Evolutionary conservation across 1,284 basidiomycete genomes (phyloP).

Genomic region (Termitomyces sp.): DNA sequence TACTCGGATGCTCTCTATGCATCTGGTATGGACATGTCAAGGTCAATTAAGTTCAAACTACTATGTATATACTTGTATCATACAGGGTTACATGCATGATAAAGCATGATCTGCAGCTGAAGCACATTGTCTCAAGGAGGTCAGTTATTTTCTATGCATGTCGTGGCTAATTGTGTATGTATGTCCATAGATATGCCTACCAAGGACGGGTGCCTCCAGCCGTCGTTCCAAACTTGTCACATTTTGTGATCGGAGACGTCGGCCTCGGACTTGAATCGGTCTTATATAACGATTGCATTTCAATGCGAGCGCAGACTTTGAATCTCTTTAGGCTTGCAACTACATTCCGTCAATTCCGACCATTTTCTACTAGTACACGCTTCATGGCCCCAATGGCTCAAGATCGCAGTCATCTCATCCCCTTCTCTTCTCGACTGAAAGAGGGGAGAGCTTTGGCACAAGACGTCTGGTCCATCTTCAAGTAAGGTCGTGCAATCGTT

Average conservation of each 20-base stretch:
- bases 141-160: neutral
- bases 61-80: neutral
- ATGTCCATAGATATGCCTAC: neutral
- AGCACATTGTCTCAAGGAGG: neutral
- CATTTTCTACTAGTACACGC: constrained; percentile 4
- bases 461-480: constrained; percentile 93
- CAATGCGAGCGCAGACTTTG: neutral
- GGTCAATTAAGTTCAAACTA: neutral
- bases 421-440: constrained; percentile 61
- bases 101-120: too few relatives aligned
- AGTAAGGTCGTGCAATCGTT: constrained; percentile 44
- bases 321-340: constrained; percentile 7
- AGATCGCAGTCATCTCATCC: constrained; percentile 48
- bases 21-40: neutral
- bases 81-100: neutral
- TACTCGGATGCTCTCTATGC: too few relatives aligned
- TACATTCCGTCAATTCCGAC: constrained; percentile 12
- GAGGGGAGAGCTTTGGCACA: constrained; percentile 73
- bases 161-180: neutral
- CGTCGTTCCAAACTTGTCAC: neutral
- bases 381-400: constrained; percentile 21
- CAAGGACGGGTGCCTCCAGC: neutral
- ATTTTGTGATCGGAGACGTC: constrained; percentile 7
- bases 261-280: constrained; percentile 13
- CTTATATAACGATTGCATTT: constrained; percentile 4